Evolutionary conservation across 2,329 filamentous ascomycete species (phyloP), one percentile per base, ranked within the genome.

Genomic region (Diaporthe sp.): DNA sequence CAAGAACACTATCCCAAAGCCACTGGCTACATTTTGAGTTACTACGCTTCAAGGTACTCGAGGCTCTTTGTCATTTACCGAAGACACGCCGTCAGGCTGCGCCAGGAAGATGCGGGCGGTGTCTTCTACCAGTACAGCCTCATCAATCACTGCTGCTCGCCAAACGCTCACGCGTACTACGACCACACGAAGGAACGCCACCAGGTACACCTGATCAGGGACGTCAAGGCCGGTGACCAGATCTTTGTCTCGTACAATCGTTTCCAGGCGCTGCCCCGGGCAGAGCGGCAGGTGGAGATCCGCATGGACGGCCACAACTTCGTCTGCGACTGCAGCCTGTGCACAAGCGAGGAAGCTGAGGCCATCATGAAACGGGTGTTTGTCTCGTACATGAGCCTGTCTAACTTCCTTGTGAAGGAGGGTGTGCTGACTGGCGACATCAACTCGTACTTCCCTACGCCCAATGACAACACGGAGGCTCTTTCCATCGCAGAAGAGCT

Each of bases 101-200:
- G 50, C 57, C 54, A 28, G 25, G 19, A 54, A 33, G 35, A 58
- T 10, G 58, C 64, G 9, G 52, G 50, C 6, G 74, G 66, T 13
- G 15, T 75, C 17, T 75, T 74, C 52, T n/a, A 55, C 10, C 22
- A 45, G 30, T 33, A 71, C 38, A 55, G 66, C 6, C 71, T 71
- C 17, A 40, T 79, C 55, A 78, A 79, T 58, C 77, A 78, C 66
- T 77, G 76, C 6, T 79, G 78, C 68, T 58, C 60, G 6, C 76
- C 77, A 22, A 79, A 79, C 35, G 77, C 76, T 28, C 75, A 74
- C 38, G 67, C 74, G 50, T 71, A 73, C 52, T 77, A 76, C 70
- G 76, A 77, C 45, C 66, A 58, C 30, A 50, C 42, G 8, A 77
- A 72, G 28, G 28, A 67, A 28, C 75, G 76, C 17, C 58, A 77